Base-by-base conservation (phyloP, 257 asterid genomes). In the Nicotiana tomentosiformis region DNA sequence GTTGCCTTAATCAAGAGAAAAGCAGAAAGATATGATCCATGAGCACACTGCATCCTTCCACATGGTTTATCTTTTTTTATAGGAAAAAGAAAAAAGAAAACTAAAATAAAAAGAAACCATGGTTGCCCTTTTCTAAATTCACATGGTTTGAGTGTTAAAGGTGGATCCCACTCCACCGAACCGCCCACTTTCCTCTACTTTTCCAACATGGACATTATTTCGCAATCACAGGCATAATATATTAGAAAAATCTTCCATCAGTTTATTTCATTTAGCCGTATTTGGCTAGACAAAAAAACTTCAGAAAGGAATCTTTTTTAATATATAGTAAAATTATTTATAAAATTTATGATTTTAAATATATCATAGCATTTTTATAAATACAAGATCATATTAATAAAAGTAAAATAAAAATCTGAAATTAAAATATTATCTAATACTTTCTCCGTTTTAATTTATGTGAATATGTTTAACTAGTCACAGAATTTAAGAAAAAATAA, bases 121-220 rank as follows among this genome's bases (percentile, higher is more conserved):
- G 0, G 62, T 0, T 72, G 7, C 5, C 2, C 15, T 70, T 74
- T 74, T 26, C 80, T 49, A 23, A 26, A 49, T 7, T 74, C 80
- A 74, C 64, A 20, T 74, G 80, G 80, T 74, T 14, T 74, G 80
- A 23, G 81, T 81, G 85, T 68, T 69, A 55, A 7, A 20, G 3
- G 86, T 83, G 86, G 88, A 79, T 60, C 88, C 86, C 88, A 64
- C 81, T 20, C 39, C 7, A 58, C 62, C 14, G 1, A 82, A 61
- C 62, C 10, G 18, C n/a, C 80, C 43, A 74, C n/a, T 46, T 49
- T 74, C 23, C 26, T 74, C 49, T 49, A 23, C 39, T 49, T 43
- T 49, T 74, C 55, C 62, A 18, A n/a, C 78, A 20, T 70, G 10
- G 14, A 46, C 60, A 46, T 43, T 70, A 72, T 72, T 46, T 43